Conservation (phyloP, 305 asterid genomes). For the Fraxinus floribunda region DNA sequence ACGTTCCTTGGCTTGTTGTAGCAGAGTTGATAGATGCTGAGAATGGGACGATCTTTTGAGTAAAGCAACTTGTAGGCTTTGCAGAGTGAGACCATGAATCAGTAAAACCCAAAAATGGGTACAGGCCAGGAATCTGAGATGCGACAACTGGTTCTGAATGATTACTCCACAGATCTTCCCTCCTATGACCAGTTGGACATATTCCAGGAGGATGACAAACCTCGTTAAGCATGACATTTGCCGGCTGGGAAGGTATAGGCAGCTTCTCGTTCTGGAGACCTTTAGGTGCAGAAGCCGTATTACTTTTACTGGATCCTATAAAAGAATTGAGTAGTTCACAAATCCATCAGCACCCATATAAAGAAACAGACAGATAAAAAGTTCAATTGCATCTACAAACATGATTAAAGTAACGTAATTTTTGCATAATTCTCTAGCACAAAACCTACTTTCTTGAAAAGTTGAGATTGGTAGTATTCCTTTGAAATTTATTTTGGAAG, state of each 20-base stretch:
- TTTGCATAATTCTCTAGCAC: neutral
- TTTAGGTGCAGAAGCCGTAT: constrained; percentile 32
- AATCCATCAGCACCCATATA: neutral
- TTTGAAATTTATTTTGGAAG: neutral
- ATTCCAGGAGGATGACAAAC: constrained; percentile 31
- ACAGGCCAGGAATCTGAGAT: constrained; percentile 42
- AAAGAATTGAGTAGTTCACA: constrained; percentile 26
- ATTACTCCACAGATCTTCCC: constrained; percentile 45
- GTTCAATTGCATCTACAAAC: neutral
- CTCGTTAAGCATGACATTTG: constrained; percentile 39
- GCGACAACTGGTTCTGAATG: constrained; percentile 43
- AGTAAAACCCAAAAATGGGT: constrained; percentile 42
- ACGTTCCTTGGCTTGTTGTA: constrained; percentile 31
- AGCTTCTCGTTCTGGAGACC: constrained; percentile 49
- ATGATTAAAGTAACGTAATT: neutral
- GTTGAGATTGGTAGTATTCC: neutral
- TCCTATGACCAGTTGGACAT: constrained; percentile 33
- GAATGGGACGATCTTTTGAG: constrained; percentile 47
- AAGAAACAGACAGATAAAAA: neutral
- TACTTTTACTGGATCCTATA: constrained; percentile 47
- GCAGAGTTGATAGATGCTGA: constrained; percentile 46
- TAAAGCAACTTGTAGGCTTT: constrained; percentile 46
- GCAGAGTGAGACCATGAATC: constrained; percentile 55
- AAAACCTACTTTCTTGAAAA: neutral
- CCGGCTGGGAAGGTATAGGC: constrained; percentile 35